These are phyloP conservation scores for Cytospora paraplurivora DNA, from an alignment of 2,329 filamentous ascomycete species.

Conservation along the genomic window DNA sequence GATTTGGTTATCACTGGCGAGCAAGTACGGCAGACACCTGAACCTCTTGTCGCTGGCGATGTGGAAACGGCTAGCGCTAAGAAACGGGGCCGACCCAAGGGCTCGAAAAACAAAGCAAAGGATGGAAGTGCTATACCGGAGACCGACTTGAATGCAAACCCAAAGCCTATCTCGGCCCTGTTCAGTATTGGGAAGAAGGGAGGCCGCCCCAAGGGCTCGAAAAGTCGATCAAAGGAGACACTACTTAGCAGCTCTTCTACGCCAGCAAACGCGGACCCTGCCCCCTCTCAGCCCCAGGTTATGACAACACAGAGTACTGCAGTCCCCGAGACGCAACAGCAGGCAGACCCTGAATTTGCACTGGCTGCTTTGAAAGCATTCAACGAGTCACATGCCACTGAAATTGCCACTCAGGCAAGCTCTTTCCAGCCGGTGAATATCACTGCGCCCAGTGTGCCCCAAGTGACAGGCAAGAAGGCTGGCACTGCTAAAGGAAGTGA, in stretches of 20 bases:
- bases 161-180: constrained; percentile 21
- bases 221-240: constrained; percentile 43
- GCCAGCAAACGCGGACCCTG: background rate
- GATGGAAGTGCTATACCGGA: constrained; percentile 30
- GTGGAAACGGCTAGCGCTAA: constrained; percentile 36
- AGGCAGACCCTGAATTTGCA: constrained; percentile 16
- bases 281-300: background rate
- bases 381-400: constrained; percentile 7
- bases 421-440: constrained; percentile 25
- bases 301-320: constrained; percentile 8
- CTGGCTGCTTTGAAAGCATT: constrained; percentile 21
- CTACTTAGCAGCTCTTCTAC: constrained; percentile 6
- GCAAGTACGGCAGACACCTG: constrained; percentile 11
- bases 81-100: constrained; percentile 53
- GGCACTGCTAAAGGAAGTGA: constrained; percentile 11
- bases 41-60: constrained; percentile 2
- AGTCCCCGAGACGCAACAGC: constrained; percentile 11
- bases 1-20: constrained; percentile 13
- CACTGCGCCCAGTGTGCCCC: background rate
- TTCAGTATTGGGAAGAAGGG: constrained; percentile 32
- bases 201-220: constrained; percentile 50
- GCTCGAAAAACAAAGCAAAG: constrained; percentile 53
- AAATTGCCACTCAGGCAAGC: constrained; percentile 1
- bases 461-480: constrained; percentile 3
- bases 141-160: constrained; percentile 7